phyloP scores from a whole-genome alignment of 495 filamentous ascomycete species.

The Astrothelium subdiscretum region DNA sequence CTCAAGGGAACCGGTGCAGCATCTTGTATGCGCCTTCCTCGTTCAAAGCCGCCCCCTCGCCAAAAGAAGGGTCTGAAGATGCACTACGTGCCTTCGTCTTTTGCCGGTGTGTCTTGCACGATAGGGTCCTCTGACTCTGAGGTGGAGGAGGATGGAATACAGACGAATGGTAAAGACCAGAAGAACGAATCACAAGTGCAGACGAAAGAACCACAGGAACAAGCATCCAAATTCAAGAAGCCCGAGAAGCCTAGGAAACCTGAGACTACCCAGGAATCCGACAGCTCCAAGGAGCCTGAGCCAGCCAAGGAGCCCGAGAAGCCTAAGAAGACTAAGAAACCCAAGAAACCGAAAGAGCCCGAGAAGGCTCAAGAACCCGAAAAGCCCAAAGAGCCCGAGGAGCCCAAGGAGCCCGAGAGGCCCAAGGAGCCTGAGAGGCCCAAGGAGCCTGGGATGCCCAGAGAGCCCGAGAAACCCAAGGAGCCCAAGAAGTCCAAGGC shows the following conservation, averaged over 20 bases:
- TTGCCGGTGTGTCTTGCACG: constrained; percentile 33
- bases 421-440: too few relatives aligned
- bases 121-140: constrained; percentile 37
- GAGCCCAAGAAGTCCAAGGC: too few relatives aligned
- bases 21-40: constrained; percentile 28
- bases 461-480: too few relatives aligned
- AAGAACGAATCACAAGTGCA: too few relatives aligned
- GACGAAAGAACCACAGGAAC: background rate
- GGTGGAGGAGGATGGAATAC: constrained; percentile 29
- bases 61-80: constrained; percentile 51
- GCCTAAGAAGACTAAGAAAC: too few relatives aligned
- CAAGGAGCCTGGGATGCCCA: too few relatives aligned
- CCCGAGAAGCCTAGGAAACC: background rate
- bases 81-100: constrained; percentile 47
- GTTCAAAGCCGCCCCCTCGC: constrained; percentile 27
- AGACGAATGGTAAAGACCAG: constrained; percentile 4
- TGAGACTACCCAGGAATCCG: background rate
- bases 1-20: constrained; percentile 27
- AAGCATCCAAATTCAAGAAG: background rate
- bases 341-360: too few relatives aligned
- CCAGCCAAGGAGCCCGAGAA: too few relatives aligned
- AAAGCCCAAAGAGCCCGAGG: too few relatives aligned
- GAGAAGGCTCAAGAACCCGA: too few relatives aligned
- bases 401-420: too few relatives aligned
- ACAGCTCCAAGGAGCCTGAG: too few relatives aligned